A percentile compares a stretch with the other conserved stretches of the same genome.
These are phyloP conservation scores for Trypanosoma scelopori DNA, from an alignment of 208 protist species.

Conservation along the genomic window DNA sequence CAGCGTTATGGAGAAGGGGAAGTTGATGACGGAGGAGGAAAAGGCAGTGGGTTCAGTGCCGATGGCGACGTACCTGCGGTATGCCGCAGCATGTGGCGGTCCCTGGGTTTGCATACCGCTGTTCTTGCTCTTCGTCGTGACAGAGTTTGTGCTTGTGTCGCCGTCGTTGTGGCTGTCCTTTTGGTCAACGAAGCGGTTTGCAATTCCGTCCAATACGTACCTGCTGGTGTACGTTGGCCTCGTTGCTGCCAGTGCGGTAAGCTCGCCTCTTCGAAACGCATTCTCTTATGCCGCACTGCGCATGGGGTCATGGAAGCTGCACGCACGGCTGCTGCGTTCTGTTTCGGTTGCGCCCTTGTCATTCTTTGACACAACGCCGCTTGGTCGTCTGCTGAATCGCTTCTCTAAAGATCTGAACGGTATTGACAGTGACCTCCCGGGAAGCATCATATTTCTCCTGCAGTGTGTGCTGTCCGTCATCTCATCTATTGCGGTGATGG, in stretches of 20 bases:
- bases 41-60: constrained; percentile 59
- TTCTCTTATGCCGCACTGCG: constrained; percentile 40
- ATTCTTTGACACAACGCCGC: constrained; percentile 95
- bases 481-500: constrained; percentile 55
- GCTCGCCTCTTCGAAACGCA: constrained; percentile 36
- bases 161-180: constrained; percentile 70
- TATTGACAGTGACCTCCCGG: constrained; percentile 69
- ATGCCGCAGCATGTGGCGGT: constrained; percentile 62
- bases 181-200: constrained; percentile 44
- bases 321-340: constrained; percentile 52
- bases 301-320: constrained; percentile 39
- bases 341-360: constrained; percentile 54
- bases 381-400: constrained; percentile 94
- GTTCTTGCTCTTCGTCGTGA: constrained; percentile 57
- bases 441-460: constrained; percentile 59
- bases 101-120: constrained; percentile 30
- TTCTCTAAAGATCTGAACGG: constrained; percentile 91
- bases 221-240: constrained; percentile 45
- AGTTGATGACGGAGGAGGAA: constrained; percentile 65
- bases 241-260: constrained; percentile 36
- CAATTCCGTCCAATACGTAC: constrained; percentile 32
- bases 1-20: background rate
- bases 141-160: constrained; percentile 44
- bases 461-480: constrained; percentile 53
- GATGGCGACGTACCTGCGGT: constrained; percentile 52